These are phyloP conservation scores for Eimeria acervulina DNA, from an alignment of 169 alveolate genomes.

Conservation along the genomic window DNA sequence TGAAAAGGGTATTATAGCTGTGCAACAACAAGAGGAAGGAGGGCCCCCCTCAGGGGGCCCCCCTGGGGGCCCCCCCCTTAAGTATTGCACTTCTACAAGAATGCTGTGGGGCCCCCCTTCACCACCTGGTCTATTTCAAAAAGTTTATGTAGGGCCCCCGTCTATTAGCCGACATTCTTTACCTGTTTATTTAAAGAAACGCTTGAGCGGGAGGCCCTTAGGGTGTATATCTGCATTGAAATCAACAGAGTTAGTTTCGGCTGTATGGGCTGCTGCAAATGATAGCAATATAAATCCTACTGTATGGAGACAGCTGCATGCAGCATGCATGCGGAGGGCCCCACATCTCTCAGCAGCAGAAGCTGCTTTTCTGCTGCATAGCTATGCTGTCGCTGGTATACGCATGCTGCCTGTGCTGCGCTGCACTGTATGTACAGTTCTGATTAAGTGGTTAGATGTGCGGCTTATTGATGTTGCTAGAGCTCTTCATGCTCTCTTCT, in stretches of 20 bases:
- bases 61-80: background rate
- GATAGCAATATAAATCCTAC: background rate
- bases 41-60: too few relatives aligned
- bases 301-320: constrained; percentile 41
- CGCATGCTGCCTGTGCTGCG: constrained; percentile 13
- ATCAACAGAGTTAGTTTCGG: constrained; percentile 2
- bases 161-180: background rate
- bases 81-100: background rate
- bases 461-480: constrained; percentile 29
- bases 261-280: background rate
- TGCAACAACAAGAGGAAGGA: background rate
- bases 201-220: background rate
- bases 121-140: constrained; percentile 2
- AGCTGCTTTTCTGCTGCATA: constrained; percentile 30
- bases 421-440: background rate
- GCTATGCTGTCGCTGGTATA: background rate
- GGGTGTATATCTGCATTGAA: constrained; percentile 15
- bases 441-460: constrained; percentile 7
- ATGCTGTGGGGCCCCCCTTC: background rate
- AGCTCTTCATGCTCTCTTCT: constrained; percentile 1
- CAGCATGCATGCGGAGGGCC: constrained; percentile 21
- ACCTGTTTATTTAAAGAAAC: background rate
- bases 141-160: background rate
- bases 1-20: background rate
- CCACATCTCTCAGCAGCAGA: constrained; percentile 31